Evolutionary conservation across 805 yeast species (phyloP).

Genomic region (Candida pini): DNA sequence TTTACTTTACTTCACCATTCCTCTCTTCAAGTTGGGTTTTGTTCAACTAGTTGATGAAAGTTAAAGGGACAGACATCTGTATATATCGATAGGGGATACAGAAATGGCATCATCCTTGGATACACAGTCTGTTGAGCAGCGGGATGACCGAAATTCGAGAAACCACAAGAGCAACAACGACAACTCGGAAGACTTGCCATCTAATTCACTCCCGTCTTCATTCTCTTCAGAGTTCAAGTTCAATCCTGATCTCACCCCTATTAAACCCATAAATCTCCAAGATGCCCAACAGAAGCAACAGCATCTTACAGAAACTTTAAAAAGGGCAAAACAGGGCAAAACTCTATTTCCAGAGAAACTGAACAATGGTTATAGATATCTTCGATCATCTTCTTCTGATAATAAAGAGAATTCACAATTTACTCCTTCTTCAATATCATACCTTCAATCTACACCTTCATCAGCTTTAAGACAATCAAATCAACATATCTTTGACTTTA

Average conservation of each 20-base stretch:
- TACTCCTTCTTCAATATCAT: constrained; percentile 10
- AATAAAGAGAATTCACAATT: constrained; percentile 5
- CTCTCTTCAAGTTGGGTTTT: too few relatives aligned
- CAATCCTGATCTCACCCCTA: constrained; percentile 13
- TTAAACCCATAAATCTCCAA: constrained; percentile 3
- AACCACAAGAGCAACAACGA: too few relatives aligned
- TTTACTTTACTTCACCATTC: too few relatives aligned
- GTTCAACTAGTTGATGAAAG: too few relatives aligned
- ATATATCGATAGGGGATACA: too few relatives aligned
- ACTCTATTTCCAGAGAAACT: constrained; percentile 22
- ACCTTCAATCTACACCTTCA: constrained; percentile 3
- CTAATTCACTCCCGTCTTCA: too few relatives aligned
- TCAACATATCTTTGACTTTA: constrained; percentile 6
- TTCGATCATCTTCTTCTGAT: constrained; percentile 5
- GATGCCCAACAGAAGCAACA: constrained; percentile 3
- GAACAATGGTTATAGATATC: constrained; percentile 16
- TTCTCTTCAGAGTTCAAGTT: constrained; percentile 3
- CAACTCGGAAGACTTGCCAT: too few relatives aligned
- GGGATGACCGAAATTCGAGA: too few relatives aligned
- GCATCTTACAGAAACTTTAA: constrained; percentile 20
- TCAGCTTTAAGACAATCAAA: constrained; percentile 4
- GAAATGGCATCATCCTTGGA: too few relatives aligned
- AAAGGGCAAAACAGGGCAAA: constrained; percentile 21
- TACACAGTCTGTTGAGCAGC: too few relatives aligned
- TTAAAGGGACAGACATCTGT: too few relatives aligned